Evolutionary conservation across 139 green algal species (phyloP), one percentile per base, ranked within the genome.

Genomic region (Picochlorum sp.): DNA sequence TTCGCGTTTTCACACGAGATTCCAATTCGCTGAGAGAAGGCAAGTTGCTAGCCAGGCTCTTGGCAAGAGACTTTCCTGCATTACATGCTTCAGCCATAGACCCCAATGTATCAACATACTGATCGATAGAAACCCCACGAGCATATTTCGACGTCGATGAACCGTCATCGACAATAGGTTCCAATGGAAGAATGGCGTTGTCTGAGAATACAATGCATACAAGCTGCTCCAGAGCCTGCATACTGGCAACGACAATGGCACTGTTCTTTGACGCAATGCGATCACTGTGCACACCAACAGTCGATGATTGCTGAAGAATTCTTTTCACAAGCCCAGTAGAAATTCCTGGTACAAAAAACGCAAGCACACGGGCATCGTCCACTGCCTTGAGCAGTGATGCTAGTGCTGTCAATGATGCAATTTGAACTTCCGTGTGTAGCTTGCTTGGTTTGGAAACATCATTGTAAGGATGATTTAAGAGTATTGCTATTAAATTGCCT

Each of bases 321-420:
- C 79, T 74, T 47, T 80, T 82, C 44, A 61, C 59, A 3, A 92
- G 68, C 0, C 86, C 76, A 4, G 63, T 76, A 0, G 71, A 71
- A 1, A 90, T 15, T 14, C 86, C 86, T 11, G 86, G 86, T 60
- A 92, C 66, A 59, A 90, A 81, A 56, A 87, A 89, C 6, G 70
- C 69, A 23, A 88, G 61, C 3, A 61, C 59, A n/a, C 77, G 62
- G 1, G 67, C 68, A 38, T 73, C 58, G 4, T 16, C 30, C 44
- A 78, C 65, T 0, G 74, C 69, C 47, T 56, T 5, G 7, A 65
- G 20, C 41, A 65, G 23, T 6, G 13, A 65, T 28, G 21, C 57
- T 20, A 52, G 21, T 18, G 18, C 23, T 20, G 58, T 65, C 23
- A 65, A 65, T 6, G 78, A 74, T 1, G 69, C 65, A 21, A 66